phyloP scores from a whole-genome alignment of 73 alveolate genomes.

The Paramecium bursaria region DNA sequence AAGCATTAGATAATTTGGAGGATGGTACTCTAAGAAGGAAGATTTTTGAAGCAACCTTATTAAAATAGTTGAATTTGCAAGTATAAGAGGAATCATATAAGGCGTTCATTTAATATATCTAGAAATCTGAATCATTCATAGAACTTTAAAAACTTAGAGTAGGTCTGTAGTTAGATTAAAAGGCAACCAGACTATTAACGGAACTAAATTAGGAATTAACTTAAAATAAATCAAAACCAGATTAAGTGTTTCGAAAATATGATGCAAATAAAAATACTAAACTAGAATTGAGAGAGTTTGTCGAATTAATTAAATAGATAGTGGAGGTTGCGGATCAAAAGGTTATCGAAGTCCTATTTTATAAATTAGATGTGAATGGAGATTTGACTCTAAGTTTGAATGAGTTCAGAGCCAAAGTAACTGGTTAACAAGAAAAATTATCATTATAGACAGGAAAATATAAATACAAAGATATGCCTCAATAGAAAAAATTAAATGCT shows the following conservation, averaged over 20 bases:
- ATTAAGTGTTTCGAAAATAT: constrained; percentile 43
- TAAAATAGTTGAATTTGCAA: not conserved
- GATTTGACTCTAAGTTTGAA: constrained; percentile 1
- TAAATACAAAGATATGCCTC: not conserved
- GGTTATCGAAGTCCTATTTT: not conserved
- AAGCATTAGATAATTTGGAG: constrained; percentile 21
- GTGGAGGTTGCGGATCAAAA: constrained; percentile 3
- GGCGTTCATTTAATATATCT: not conserved
- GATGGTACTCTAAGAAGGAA: constrained; percentile 5
- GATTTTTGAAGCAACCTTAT: not conserved
- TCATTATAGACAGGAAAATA: not conserved
- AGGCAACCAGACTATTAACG: not conserved
- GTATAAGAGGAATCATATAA: not conserved
- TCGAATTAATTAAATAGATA: not conserved
- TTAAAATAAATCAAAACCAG: constrained; percentile 16
- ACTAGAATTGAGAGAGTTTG: constrained; percentile 38
- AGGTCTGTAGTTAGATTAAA: constrained; percentile 30
- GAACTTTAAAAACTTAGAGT: not conserved
- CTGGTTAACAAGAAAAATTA: not conserved
- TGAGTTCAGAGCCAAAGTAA: constrained; percentile 17
- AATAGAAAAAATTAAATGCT: not conserved
- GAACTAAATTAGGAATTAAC: constrained; percentile 28
- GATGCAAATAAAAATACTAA: constrained; percentile 49
- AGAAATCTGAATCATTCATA: not conserved
- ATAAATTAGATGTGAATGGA: constrained; percentile 39